Conservation (phyloP, 75 land plant species). For the Cryptomeria japonica region DNA sequence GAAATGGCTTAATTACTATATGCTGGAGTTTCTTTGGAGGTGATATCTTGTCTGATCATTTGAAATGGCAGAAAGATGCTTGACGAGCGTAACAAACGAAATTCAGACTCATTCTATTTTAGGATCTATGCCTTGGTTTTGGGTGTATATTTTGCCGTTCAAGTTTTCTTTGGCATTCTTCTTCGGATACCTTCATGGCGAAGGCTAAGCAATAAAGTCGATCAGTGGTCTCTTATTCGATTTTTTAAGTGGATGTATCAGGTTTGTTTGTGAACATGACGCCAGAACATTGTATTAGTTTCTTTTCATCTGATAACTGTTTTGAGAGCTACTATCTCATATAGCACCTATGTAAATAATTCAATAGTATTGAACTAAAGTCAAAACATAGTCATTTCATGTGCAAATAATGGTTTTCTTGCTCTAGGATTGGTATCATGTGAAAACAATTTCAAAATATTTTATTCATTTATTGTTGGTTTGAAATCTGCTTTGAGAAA, state of each 20-base stretch:
- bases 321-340: neutral
- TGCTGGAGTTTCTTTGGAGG: neutral
- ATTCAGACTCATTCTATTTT: slow-evolving; percentile 58
- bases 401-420: slow-evolving; percentile 7
- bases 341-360: neutral
- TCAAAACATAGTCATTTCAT: slow-evolving; percentile 1
- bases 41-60: neutral
- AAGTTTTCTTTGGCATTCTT: slow-evolving; percentile 48
- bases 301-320: neutral
- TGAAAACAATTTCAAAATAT: slow-evolving; percentile 11
- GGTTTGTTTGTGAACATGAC: slow-evolving; percentile 33
- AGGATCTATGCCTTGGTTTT: slow-evolving; percentile 65
- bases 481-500: neutral
- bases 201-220: slow-evolving; percentile 54
- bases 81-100: slow-evolving; percentile 39
- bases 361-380: neutral
- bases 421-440: slow-evolving; percentile 82
- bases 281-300: neutral
- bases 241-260: slow-evolving; percentile 93
- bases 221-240: slow-evolving; percentile 57
- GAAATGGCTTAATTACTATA: neutral
- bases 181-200: slow-evolving; percentile 69
- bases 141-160: slow-evolving; percentile 77
- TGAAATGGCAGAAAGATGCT: slow-evolving; percentile 64
- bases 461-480: neutral